Conservation (phyloP, 768 basidiomycete species). For the Lentinula aciculospora region DNA sequence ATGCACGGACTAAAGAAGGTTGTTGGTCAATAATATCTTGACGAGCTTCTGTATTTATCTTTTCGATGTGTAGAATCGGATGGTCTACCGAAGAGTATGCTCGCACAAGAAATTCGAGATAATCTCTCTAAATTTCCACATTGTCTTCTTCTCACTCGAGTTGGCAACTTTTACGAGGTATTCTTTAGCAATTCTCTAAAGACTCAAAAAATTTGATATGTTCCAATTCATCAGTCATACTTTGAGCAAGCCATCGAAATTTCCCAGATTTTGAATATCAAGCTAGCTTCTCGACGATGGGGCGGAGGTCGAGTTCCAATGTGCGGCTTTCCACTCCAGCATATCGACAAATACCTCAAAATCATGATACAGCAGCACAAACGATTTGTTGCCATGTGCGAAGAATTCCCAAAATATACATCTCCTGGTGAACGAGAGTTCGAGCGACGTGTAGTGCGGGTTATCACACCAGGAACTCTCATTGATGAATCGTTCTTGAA, state of each 20-base stretch:
- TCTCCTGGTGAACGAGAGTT: slow-evolving; percentile 51
- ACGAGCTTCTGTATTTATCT: neutral
- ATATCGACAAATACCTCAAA: slow-evolving; percentile 85
- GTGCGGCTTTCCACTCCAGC: slow-evolving; percentile 86
- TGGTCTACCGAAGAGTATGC: slow-evolving; percentile 30
- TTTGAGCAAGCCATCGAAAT: slow-evolving; percentile 87
- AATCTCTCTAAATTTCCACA: slow-evolving; percentile 79
- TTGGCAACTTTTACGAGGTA: slow-evolving; percentile 96
- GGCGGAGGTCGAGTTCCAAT: slow-evolving; percentile 65
- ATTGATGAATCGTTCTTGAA: slow-evolving; percentile 89
- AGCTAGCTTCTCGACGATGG: slow-evolving; percentile 75
- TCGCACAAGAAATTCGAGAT: slow-evolving; percentile 65
- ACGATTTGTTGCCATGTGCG: slow-evolving; percentile 88
- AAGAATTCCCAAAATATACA: slow-evolving; percentile 68
- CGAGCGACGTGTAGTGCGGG: slow-evolving; percentile 76
- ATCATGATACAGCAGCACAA: slow-evolving; percentile 77
- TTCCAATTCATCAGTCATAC: slow-evolving; percentile 62
- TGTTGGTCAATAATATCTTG: neutral
- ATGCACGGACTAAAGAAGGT: neutral
- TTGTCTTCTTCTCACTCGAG: slow-evolving; percentile 85
- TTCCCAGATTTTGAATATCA: slow-evolving; percentile 73
- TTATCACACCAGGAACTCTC: slow-evolving; percentile 91
- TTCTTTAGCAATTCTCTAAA: slow-evolving; percentile 6
- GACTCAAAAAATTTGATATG: neutral
- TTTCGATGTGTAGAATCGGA: neutral